Evolutionary conservation across 805 yeast species (phyloP), one percentile per base, ranked within the genome.

Genomic region (Kodamaea hsintzibuensis): DNA sequence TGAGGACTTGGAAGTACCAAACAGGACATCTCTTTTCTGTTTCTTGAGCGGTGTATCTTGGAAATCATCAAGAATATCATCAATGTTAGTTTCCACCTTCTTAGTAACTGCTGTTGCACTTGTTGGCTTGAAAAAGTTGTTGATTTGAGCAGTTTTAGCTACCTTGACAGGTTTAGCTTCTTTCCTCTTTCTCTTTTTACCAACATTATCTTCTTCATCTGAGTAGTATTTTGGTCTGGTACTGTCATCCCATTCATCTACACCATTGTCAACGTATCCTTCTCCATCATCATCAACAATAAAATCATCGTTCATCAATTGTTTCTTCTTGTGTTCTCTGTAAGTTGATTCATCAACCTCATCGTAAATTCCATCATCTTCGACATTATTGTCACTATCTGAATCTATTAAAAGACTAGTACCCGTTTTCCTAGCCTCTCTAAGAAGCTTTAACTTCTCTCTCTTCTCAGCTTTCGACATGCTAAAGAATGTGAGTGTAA

Each of bases 211-310:
- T 17, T 79, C 83, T 35, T 82, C 88, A 42, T 82, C 87, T n/a
- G 83, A 80, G 56, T 79, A 80, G 62, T 81, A 82, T 50, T 77
- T 72, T 43, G 79, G 81, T 51, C 77, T 74, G 52, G 76, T 66
- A 35, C 76, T 69, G 40, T 75, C 78, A 55, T 85, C 96, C 92
- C 96, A 91, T 55, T 91, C 96, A 62, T 93, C 96, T 7, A 80
- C 89, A 54, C 99, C 99, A 43, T 88, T 88, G 62, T 95, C 98
- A 1, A 91, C 92, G 64, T 93, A 93, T 0, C 98, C 98, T 59
- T 86, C 88, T 30, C 97, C 97, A 60, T 88, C 85, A 67, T 93
- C 98, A 67, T 91, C 97, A 1, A 91, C 96, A 38, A 93, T 95
- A 66, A 93, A 93, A 68, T 93, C 97, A 64, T 93, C 97, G 57